phyloP scores from a whole-genome alignment of 108 stramenopile species.

The Pseudonitzschia pungens region DNA sequence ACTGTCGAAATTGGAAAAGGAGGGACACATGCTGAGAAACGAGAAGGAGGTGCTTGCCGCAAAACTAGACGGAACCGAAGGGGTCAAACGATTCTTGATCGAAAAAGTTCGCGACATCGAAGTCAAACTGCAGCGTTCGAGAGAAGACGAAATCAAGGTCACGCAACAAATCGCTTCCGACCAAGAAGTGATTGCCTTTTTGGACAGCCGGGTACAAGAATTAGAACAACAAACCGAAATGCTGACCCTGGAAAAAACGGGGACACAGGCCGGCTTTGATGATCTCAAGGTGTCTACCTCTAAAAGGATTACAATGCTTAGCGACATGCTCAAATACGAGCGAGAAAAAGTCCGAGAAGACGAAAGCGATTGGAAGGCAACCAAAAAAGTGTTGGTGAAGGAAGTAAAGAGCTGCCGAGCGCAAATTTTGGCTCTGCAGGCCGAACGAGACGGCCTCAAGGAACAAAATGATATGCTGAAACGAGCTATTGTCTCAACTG shows the following conservation, averaged over 20 bases:
- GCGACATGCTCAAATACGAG: conserved; percentile 81
- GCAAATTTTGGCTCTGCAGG: conserved; percentile 70
- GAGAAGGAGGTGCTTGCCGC: conserved; percentile 71
- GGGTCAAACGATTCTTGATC: conserved; percentile 78
- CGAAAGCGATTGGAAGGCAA: conserved; percentile 75
- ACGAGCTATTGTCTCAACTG: conserved; percentile 32
- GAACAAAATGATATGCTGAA: conserved; percentile 76
- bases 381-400: conserved; percentile 83
- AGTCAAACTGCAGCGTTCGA: conserved; percentile 36
- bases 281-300: conserved; percentile 43
- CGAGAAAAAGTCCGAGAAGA: conserved; percentile 66
- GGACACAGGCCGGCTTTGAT: conserved; percentile 39
- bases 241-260: conserved; percentile 43
- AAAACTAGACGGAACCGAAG: conserved; percentile 71
- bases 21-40: conserved; percentile 39
- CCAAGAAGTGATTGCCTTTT: conserved; percentile 89
- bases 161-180: conserved; percentile 73
- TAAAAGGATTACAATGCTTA: conserved; percentile 65
- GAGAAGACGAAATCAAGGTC: conserved; percentile 59
- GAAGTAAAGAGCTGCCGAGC: conserved; percentile 82
- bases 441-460: conserved; percentile 72
- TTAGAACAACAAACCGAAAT: conserved; percentile 54
- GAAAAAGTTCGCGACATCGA: conserved; percentile 74
- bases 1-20: conserved; percentile 59
- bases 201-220: conserved; percentile 78